A percentile compares a stretch with the other conserved stretches of the same genome.
Evolutionary conservation across 306 rosid genomes (phyloP).

Genomic region (Quercus engelmannii): DNA sequence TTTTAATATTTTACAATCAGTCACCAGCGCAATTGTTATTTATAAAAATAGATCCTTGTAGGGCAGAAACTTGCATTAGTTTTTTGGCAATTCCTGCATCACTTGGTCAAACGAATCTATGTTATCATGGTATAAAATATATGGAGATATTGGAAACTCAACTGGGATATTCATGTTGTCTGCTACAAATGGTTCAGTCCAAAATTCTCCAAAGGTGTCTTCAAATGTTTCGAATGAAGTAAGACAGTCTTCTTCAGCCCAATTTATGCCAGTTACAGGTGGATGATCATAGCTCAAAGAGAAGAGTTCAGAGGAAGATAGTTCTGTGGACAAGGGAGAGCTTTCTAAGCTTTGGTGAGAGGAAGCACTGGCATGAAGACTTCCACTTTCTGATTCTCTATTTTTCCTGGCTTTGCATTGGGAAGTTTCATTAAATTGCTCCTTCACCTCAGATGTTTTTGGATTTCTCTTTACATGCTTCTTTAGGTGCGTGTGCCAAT

Average conservation of each 20-base stretch:
- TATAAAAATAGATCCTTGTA: too few species aligned
- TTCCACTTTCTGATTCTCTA: conserved; percentile 13
- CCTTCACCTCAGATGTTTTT: too few species aligned
- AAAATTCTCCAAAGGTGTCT: conserved; percentile 34
- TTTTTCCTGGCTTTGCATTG: not conserved
- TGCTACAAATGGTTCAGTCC: conserved; percentile 53
- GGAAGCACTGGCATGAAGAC: not conserved
- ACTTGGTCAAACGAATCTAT: conserved; percentile 3
- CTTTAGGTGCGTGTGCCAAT: conserved; percentile 60
- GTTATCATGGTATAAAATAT: conserved; percentile 3
- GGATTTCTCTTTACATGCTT: conserved; percentile 8
- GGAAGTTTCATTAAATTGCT: not conserved
- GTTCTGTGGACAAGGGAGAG: conserved; percentile 20
- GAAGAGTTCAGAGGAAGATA: conserved; percentile 7
- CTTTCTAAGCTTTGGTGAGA: conserved; percentile 31
- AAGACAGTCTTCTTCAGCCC: conserved; percentile 4
- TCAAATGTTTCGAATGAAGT: conserved; percentile 18
- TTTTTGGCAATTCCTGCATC: not conserved
- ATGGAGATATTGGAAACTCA: not conserved
- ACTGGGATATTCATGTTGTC: conserved; percentile 20
- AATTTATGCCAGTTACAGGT: not conserved
- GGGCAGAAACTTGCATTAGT: too few species aligned
- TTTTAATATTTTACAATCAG: too few species aligned
- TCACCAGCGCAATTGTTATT: too few species aligned
- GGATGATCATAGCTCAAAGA: conserved; percentile 14